phyloP scores from a whole-genome alignment of 306 rosid genomes.

The Gleditsia sinensis region DNA sequence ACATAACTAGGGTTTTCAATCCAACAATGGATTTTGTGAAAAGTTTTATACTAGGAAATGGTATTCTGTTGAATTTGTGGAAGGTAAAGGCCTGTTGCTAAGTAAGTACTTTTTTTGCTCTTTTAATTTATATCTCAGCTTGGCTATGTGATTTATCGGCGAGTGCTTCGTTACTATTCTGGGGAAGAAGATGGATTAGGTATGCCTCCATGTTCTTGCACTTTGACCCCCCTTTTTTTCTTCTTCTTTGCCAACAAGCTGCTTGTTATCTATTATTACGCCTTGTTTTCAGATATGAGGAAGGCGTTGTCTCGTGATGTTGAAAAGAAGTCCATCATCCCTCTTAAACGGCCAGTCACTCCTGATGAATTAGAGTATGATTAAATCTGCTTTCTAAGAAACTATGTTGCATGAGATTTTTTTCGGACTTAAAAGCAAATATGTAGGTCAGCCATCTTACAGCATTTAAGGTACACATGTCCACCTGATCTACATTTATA shows the following conservation, averaged over 20 bases:
- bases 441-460: conserved; percentile 26
- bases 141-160: conserved; percentile 91
- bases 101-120: neutral
- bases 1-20: neutral
- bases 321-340: conserved; percentile 87
- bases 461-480: conserved; percentile 7
- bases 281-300: conserved; percentile 81
- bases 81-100: conserved; percentile 18
- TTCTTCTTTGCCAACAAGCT: neutral
- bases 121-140: conserved; percentile 60
- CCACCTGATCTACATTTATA: conserved; percentile 3
- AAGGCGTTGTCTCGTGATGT: conserved; percentile 95
- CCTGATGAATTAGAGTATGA: conserved; percentile 98
- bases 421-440: conserved; percentile 19
- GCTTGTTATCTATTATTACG: conserved; percentile 23
- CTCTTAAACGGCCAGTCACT: conserved; percentile 92
- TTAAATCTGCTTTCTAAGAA: conserved; percentile 43
- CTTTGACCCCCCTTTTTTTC: neutral
- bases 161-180: conserved; percentile 90
- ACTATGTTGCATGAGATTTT: conserved; percentile 31
- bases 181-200: conserved; percentile 99
- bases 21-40: too few relatives aligned
- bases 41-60: too few relatives aligned
- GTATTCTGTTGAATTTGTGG: neutral
- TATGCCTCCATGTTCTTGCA: conserved; percentile 38